A percentile compares a stretch with the other conserved stretches of the same genome.
These are phyloP conservation scores for Yamadazyma philogaea DNA, from an alignment of 805 yeast species.

Conservation along the genomic window DNA sequence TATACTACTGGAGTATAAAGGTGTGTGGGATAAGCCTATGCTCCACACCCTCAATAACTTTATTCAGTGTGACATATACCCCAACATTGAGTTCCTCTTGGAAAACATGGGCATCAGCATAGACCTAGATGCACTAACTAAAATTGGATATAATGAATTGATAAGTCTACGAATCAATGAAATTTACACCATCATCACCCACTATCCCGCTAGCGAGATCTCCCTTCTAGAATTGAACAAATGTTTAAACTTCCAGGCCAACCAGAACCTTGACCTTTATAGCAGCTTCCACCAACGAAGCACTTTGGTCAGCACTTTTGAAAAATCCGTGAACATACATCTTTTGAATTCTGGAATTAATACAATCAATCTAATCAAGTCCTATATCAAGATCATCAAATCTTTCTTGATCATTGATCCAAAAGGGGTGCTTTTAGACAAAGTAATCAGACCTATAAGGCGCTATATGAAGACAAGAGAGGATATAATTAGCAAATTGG, in stretches of 20 bases:
- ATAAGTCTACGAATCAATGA: slow-evolving; percentile 53
- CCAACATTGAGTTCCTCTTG: slow-evolving; percentile 24
- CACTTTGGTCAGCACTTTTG: slow-evolving; percentile 50
- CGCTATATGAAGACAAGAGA: slow-evolving; percentile 65
- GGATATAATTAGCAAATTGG: slow-evolving; percentile 69
- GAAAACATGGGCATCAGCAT: slow-evolving; percentile 18
- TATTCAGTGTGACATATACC: slow-evolving; percentile 38
- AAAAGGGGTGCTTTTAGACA: slow-evolving; percentile 75
- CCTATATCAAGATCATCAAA: slow-evolving; percentile 68
- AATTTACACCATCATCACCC: slow-evolving; percentile 53
- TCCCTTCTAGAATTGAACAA: slow-evolving; percentile 58
- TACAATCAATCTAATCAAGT: slow-evolving; percentile 67
- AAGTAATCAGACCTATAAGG: slow-evolving; percentile 73
- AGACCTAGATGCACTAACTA: slow-evolving; percentile 24
- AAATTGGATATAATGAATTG: slow-evolving; percentile 38
- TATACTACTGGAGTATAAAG: slow-evolving; percentile 27
- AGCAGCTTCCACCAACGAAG: slow-evolving; percentile 46
- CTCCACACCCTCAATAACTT: slow-evolving; percentile 33
- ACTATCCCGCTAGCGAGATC: slow-evolving; percentile 49
- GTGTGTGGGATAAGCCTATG: slow-evolving; percentile 38
- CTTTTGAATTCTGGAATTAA: slow-evolving; percentile 78
- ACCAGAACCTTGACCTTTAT: slow-evolving; percentile 10
- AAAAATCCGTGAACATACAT: slow-evolving; percentile 37
- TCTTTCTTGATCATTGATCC: slow-evolving; percentile 80
- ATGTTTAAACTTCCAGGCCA: slow-evolving; percentile 35